Conservation (phyloP, 179 eudicot species). For the Beta macrorhiza region DNA sequence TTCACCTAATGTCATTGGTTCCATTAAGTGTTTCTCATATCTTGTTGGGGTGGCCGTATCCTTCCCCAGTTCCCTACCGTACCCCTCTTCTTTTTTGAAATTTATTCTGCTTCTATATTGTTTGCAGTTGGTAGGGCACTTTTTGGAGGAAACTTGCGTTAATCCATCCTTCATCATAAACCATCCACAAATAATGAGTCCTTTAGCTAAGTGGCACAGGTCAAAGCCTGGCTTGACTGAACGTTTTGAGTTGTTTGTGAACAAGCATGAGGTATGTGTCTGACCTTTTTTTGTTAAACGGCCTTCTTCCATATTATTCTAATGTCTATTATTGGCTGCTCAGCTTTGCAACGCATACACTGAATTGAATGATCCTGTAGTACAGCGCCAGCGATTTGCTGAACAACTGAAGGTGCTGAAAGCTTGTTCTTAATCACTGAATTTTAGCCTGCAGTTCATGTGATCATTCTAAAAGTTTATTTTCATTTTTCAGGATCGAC, state of each 20-base stretch:
- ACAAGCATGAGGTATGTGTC: conserved; percentile 82
- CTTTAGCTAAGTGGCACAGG: conserved; percentile 98
- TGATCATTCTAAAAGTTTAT: conserved; percentile 6
- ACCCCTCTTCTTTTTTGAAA: background rate
- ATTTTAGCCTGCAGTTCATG: background rate
- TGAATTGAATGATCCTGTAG: conserved; percentile 90
- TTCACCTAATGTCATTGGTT: background rate
- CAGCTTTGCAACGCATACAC: conserved; percentile 99
- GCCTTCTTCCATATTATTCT: background rate
- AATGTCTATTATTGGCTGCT: background rate
- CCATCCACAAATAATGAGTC: conserved; percentile 99
- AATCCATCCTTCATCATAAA: conserved; percentile 88
- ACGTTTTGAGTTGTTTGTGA: conserved; percentile 85
- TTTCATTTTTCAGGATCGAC: conserved; percentile 63
- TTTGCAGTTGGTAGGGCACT: conserved; percentile 94
- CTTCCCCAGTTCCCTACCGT: background rate
- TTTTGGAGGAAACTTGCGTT: conserved; percentile 84
- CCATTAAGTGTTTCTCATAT: background rate
- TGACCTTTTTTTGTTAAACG: background rate
- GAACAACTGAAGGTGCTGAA: conserved; percentile 84
- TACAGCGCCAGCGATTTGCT: conserved; percentile 88
- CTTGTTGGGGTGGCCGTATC: background rate
- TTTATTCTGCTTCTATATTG: conserved; percentile 10
- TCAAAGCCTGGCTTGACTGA: conserved; percentile 86
- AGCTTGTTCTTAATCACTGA: background rate